A percentile compares a stretch with the other conserved stretches of the same genome.
Evolutionary conservation across 768 basidiomycete genomes (phyloP).

Genomic region (Hortiboletus campestris): DNA sequence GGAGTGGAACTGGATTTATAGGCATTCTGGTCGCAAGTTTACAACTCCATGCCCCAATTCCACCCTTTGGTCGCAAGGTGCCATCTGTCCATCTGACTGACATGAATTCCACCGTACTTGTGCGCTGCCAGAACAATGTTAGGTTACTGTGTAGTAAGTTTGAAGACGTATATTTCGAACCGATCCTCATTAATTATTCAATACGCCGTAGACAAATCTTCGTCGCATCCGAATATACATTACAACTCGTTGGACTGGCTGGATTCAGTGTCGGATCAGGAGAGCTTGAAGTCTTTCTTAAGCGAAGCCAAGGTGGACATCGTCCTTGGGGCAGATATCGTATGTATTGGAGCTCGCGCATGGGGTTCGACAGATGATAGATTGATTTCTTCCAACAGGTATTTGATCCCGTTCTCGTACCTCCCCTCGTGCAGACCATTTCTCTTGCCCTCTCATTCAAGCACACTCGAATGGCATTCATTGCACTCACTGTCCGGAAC

Average conservation of each 20-base stretch:
- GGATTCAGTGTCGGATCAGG: constrained; percentile 44
- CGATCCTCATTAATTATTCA: not conserved
- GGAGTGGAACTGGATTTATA: constrained; percentile 74
- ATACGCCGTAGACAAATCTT: constrained; percentile 49
- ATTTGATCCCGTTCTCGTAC: constrained; percentile 63
- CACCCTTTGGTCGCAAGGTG: not conserved
- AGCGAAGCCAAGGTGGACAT: constrained; percentile 48
- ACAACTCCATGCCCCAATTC: constrained; percentile 35
- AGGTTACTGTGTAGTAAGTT: constrained; percentile 66
- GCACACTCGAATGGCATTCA: constrained; percentile 20
- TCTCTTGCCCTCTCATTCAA: constrained; percentile 26
- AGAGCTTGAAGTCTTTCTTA: constrained; percentile 30
- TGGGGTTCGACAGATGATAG: not conserved
- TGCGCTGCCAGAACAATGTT: constrained; percentile 58
- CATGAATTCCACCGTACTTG: constrained; percentile 59
- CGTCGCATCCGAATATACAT: constrained; percentile 43
- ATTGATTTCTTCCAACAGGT: constrained; percentile 43
- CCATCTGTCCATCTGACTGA: constrained; percentile 57
- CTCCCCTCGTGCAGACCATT: constrained; percentile 52
- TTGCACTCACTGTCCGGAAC: constrained; percentile 54
- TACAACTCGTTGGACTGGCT: constrained; percentile 64
- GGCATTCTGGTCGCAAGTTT: constrained; percentile 60
- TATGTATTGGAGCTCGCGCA: constrained; percentile 21
- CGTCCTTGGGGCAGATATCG: constrained; percentile 72
- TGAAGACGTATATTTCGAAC: not conserved